These are phyloP conservation scores for Phytophthora litchii DNA, from an alignment of 352 stramenopile species.

Conservation along the genomic window DNA sequence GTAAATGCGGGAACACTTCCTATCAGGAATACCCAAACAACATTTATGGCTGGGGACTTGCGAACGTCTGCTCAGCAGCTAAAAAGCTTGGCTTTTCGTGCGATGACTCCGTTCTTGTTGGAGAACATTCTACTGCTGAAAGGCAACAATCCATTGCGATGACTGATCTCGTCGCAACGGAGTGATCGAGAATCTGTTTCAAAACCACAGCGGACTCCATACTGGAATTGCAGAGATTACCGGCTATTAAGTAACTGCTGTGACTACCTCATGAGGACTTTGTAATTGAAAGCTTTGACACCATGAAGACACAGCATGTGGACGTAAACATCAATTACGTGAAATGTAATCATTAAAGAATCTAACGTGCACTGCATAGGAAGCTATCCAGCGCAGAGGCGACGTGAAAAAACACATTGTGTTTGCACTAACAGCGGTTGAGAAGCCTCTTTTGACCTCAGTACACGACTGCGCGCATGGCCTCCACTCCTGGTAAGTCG, in stretches of 20 bases:
- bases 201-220: not conserved
- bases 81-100: conserved; percentile 48
- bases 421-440: not conserved
- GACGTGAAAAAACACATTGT: conserved; percentile 4
- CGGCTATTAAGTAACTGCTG: not conserved
- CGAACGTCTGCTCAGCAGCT: conserved; percentile 58
- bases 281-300: not conserved
- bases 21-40: conserved; percentile 80
- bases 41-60: conserved; percentile 73
- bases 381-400: not conserved
- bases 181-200: conserved; percentile 19
- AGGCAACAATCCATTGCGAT: conserved; percentile 13
- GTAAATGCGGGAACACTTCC: conserved; percentile 60
- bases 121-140: not conserved
- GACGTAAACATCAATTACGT: not conserved
- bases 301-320: not conserved
- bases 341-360: conserved; percentile 6
- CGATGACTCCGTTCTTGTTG: conserved; percentile 13
- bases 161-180: conserved; percentile 20
- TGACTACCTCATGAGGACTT: not conserved
- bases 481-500: conserved; percentile 43
- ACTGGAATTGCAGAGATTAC: not conserved
- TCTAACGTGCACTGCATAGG: not conserved
- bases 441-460: conserved; percentile 7
- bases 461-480: conserved; percentile 53